Base-by-base conservation (phyloP, 305 asterid genomes). In the Andrographis paniculata region DNA sequence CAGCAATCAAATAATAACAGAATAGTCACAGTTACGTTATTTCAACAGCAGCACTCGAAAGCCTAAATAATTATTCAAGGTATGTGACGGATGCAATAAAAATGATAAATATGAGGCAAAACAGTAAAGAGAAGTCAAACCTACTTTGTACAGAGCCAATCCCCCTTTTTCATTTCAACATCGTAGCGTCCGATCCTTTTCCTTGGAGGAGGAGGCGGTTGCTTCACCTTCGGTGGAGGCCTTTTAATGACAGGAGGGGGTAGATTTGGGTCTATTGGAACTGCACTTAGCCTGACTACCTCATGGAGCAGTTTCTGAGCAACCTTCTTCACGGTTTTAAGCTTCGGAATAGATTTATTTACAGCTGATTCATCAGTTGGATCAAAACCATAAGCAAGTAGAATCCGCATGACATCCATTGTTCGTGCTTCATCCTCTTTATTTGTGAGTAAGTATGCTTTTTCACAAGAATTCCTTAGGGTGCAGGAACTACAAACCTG, bases 401-500 rank as follows among this genome's bases (percentile, higher is more conserved):
- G 72, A 20, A 89, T 66, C 50, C 95, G 93, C 91, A 89, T 75
- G 59, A 82, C 84, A 67, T 89, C 97, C 16, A 82, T 74, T 44
- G 95, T 79, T 60, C 93, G 73, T 6, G 87, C 79, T 75, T 85
- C 97, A 60, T 89, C 97, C 74, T 89, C 97, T 75, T 89, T 89
- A 67, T 79, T 89, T 42, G 91, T 82, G 35, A 85, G 75, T 52
- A 89, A 56, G 74, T 82, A 89, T 38, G 95, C 97, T 73, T 74
- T 84, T 72, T 82, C 91, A 60, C 97, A 89, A 50, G 95, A 63
- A 65, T 74, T 67, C 79, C 95, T 76, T 79, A 89, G 55, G 69
- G 79, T 82, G 78, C 97, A 89, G 50, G 94, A 72, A 67, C 97
- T 89, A 75, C 97, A 89, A 22, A 89, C 93, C 97, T 89, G 93